A percentile compares a stretch with the other conserved stretches of the same genome.
Conservation (phyloP, 768 basidiomycete species). For the Hortiboletus flavorubellus region DNA sequence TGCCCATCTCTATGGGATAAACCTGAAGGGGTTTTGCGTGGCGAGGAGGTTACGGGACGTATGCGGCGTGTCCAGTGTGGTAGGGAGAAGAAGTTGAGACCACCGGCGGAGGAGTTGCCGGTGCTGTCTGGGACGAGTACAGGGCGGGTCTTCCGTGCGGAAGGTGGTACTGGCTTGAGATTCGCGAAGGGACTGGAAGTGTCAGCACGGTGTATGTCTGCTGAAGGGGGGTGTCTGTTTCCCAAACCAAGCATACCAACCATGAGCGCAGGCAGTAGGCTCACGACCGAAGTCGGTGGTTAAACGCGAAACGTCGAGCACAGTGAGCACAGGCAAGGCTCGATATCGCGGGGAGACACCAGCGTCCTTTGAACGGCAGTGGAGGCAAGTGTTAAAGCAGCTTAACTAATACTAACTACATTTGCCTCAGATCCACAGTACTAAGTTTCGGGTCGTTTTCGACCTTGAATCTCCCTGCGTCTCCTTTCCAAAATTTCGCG, state of each 20-base stretch:
- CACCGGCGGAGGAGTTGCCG: conserved; percentile 36
- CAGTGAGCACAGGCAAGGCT: background rate
- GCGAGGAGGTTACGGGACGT: conserved; percentile 29
- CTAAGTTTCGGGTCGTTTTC: conserved; percentile 5
- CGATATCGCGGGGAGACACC: background rate
- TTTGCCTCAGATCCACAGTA: background rate
- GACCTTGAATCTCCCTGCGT: conserved; percentile 50
- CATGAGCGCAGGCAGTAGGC: conserved; percentile 23
- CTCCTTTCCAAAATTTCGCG: conserved; percentile 58
- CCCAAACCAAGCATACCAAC: conserved; percentile 38
- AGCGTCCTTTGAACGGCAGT: too few species aligned
- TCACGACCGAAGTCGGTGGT: background rate
- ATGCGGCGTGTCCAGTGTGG: conserved; percentile 62
- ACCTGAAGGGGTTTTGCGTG: conserved; percentile 30
- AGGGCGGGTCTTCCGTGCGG: conserved; percentile 45
- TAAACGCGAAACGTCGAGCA: background rate
- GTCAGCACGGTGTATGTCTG: conserved; percentile 23
- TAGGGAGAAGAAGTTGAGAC: conserved; percentile 57
- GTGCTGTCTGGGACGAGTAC: conserved; percentile 43
- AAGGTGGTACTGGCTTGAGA: conserved; percentile 32
- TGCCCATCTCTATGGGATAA: conserved; percentile 21
- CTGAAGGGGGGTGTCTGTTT: conserved; percentile 33
- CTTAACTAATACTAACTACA: conserved; percentile 11
- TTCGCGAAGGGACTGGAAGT: conserved; percentile 31
- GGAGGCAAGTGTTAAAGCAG: background rate